phyloP scores from a whole-genome alignment of 2,329 filamentous ascomycete genomes.

The Phialophora macrospora region DNA sequence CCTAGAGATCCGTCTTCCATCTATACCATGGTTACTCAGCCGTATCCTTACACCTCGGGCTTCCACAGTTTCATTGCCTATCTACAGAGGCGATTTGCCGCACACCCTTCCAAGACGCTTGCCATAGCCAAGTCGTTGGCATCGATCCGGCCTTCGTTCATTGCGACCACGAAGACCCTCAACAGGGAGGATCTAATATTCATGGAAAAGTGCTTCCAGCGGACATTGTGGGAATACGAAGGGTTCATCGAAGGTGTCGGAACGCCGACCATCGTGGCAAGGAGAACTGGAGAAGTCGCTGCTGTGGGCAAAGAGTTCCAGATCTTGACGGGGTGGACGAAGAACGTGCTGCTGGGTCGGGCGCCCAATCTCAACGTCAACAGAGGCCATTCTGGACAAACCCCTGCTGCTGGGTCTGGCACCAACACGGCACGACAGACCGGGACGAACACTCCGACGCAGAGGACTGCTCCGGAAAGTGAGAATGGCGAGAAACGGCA shows the following conservation, averaged over 20 bases:
- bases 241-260: slow-evolving; percentile 87
- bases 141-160: slow-evolving; percentile 89
- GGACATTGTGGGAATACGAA: slow-evolving; percentile 89
- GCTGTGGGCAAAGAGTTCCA: slow-evolving; percentile 96
- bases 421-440: slow-evolving; percentile 48
- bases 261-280: slow-evolving; percentile 88
- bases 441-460: slow-evolving; percentile 54
- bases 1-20: slow-evolving; percentile 78
- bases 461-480: slow-evolving; percentile 21
- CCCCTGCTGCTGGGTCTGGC: slow-evolving; percentile 47
- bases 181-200: slow-evolving; percentile 89
- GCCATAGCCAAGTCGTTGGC: slow-evolving; percentile 86
- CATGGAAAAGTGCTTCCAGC: slow-evolving; percentile 96
- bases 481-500: slow-evolving; percentile 51
- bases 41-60: slow-evolving; percentile 86
- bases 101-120: slow-evolving; percentile 71
- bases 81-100: slow-evolving; percentile 72
- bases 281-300: slow-evolving; percentile 91
- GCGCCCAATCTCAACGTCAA: slow-evolving; percentile 88
- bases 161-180: slow-evolving; percentile 86
- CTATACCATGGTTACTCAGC: slow-evolving; percentile 86
- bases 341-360: slow-evolving; percentile 84
- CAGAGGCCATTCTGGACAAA: slow-evolving; percentile 56
- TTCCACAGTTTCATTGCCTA: slow-evolving; percentile 88
- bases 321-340: slow-evolving; percentile 93